Evolutionary conservation across 78 protist species (phyloP).

Genomic region (Speleostelium caveatum): DNA sequence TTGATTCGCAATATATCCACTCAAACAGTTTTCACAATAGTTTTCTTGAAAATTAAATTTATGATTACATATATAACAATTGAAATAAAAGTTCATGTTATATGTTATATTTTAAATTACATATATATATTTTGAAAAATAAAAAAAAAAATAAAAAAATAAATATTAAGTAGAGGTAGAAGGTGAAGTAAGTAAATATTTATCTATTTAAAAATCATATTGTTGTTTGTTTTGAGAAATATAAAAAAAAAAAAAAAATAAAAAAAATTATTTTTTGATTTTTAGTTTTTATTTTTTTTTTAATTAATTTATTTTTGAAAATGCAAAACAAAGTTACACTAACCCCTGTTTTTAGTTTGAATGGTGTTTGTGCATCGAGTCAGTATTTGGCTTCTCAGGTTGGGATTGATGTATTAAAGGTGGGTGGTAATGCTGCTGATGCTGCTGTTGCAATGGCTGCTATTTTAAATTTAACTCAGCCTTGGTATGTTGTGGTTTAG

Average conservation of each 20-base stretch:
- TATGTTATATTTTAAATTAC: background rate
- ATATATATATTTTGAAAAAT: too few species aligned
- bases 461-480: constrained; percentile 78
- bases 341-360: too few species aligned
- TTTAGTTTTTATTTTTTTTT: too few species aligned
- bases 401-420: constrained; percentile 45
- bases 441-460: constrained; percentile 91
- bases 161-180: too few species aligned
- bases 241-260: too few species aligned
- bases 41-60: constrained; percentile 45
- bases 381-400: constrained; percentile 62
- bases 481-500: constrained; percentile 29
- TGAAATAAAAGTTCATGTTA: constrained; percentile 43
- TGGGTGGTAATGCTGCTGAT: constrained; percentile 93
- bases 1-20: constrained; percentile 20
- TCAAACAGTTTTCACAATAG: constrained; percentile 50
- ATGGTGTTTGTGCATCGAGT: background rate
- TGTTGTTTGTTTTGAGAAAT: background rate
- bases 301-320: too few species aligned
- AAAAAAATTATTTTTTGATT: too few species aligned
- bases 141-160: too few species aligned
- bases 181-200: too few species aligned
- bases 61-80: constrained; percentile 44
- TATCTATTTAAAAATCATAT: background rate
- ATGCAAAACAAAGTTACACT: too few species aligned